Percentiles rank a stretch among this genome's conserved stretches.
Conservation (phyloP, 2,329 filamentous ascomycete genomes). For the Karstenula rhodostoma region DNA sequence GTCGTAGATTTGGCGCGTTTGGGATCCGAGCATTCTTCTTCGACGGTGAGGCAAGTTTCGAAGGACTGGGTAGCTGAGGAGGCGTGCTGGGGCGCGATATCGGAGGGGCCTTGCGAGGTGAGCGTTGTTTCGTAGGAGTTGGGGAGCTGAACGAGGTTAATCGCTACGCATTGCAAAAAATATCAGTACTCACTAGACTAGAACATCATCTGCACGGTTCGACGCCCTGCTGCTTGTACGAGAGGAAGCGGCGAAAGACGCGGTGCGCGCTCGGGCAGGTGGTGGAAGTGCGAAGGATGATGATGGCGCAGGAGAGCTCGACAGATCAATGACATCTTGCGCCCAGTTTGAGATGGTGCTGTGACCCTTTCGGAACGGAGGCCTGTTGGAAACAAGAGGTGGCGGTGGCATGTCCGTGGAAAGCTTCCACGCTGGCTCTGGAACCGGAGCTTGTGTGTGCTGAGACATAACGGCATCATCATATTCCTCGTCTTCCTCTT, state of each 20-base stretch:
- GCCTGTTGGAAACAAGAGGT: slow-evolving; percentile 30
- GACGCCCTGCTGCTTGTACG: slow-evolving; percentile 43
- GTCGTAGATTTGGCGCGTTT: slow-evolving; percentile 37
- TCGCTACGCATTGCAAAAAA: neutral
- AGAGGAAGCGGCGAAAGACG: slow-evolving; percentile 36
- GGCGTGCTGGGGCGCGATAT: slow-evolving; percentile 43
- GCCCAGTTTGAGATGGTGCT: slow-evolving; percentile 41
- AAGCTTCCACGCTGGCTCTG: slow-evolving; percentile 6
- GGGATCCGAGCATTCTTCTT: slow-evolving; percentile 45
- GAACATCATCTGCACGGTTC: slow-evolving; percentile 33
- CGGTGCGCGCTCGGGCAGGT: slow-evolving; percentile 29
- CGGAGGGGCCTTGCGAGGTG: slow-evolving; percentile 45
- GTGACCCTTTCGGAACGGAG: slow-evolving; percentile 35
- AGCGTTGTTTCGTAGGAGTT: slow-evolving; percentile 43
- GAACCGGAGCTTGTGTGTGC: slow-evolving; percentile 3
- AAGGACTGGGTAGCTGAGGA: slow-evolving; percentile 37
- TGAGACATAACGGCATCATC: neutral
- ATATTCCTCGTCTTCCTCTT: slow-evolving; percentile 25
- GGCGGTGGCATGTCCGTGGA: slow-evolving; percentile 19
- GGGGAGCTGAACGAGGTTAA: slow-evolving; percentile 33
- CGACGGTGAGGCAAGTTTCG: slow-evolving; percentile 48
- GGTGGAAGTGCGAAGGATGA: slow-evolving; percentile 30
- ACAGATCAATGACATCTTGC: slow-evolving; percentile 45
- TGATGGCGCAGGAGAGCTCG: slow-evolving; percentile 35
- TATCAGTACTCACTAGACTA: slow-evolving; percentile 42